Base-by-base conservation (phyloP, 2,329 filamentous ascomycete species). In the Nothophaeocryptopus gaeumannii region DNA sequence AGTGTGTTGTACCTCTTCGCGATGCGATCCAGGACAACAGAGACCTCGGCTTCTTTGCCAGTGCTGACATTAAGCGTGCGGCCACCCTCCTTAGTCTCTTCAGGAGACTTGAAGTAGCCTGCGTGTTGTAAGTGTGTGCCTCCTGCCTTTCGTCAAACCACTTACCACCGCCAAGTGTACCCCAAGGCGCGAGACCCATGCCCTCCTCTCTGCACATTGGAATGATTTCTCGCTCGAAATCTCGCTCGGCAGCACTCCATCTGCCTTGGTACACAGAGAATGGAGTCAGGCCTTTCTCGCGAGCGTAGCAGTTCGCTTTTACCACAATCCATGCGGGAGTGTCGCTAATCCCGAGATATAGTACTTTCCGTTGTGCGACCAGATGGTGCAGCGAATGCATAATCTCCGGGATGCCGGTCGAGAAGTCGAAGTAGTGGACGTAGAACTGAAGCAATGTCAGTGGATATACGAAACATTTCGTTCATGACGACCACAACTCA, bases 181-280 rank as follows among this genome's bases (percentile, higher is more conserved):
- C 82, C 80, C 80, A 87, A 0, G 83, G 81, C 0, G 73, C 63
- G 2, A 83, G 43, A 2, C 54, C 65, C 65, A 85, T 85, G 34
- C 82, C 82, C 59, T 86, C 80, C 30, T 76, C 73, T 31, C 73
- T 73, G 32, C 70, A 73, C 84, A 87, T 86, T 39, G 82, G 82
- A 35, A 87, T 75, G 58, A 74, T 72, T 9, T 74, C 72, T 33
- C 70, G 63, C 58, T 75, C 72, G 41, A 75, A 68, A 64, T 89
- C 85, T 16, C 50, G 31, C 35, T 53, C 41, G 5, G 45, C 50
- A 10, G 45, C 45, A 31, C 41, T 53, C 50, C 83, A 88, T 10
- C 70, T 72, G 8, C 85, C 85, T 67, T 86, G 82, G 67, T 86
- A 87, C 31, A 87, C 78, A 34, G 74, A 78, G 71, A 90, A 90